Base-by-base conservation (phyloP, 495 filamentous ascomycete genomes). In the Aspergillus kassunensis region DNA sequence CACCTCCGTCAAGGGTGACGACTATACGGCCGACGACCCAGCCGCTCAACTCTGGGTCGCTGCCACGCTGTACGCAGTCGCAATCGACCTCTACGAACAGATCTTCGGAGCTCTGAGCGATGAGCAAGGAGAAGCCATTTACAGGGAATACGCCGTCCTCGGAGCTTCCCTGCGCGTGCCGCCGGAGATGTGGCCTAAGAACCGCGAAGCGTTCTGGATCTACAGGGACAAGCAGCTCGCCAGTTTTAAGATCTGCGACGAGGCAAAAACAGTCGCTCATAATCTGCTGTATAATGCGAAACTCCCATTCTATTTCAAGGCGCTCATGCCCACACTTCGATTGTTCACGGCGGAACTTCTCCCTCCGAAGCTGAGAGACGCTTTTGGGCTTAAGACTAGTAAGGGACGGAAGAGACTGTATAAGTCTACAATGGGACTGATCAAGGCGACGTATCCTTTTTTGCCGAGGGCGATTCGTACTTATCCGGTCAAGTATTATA, bases 31-130 rank as follows among this genome's bases (percentile, higher is more conserved):
- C 25, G 49, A 72, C 37, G 68, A 73, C 39, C 55, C 60, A 1
- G 34, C 39, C 8, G 66, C 74, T 1, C 71, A 76, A 40, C 55
- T 73, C 11, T 76, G 70, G 71, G 69, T 76, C 3, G 70, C 71
- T 0, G 65, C 71, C 1, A 74, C 73, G 0, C 59, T 74, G 2
- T 74, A 72, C 24, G 69, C 64, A 0, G 60, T 68, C 6, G 66
- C 56, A 0, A 61, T 68, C 8, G 61, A 70, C 20, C 20, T 71
- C 5, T 71, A 72, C 37, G 58, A 74, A 47, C 51, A 55, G 20
- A 53, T 69, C 13, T 76, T 67, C 50, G 70, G 71, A 1, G 13
- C 2, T 1, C 53, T 70, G 35, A 48, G 57, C 29, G 44, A 62
- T 11, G 33, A 30, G 0, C 43, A 42, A 0, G 58, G 60, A 0